Conservation (phyloP, 139 green algal genomes). For the Coelastrella sp. region DNA sequence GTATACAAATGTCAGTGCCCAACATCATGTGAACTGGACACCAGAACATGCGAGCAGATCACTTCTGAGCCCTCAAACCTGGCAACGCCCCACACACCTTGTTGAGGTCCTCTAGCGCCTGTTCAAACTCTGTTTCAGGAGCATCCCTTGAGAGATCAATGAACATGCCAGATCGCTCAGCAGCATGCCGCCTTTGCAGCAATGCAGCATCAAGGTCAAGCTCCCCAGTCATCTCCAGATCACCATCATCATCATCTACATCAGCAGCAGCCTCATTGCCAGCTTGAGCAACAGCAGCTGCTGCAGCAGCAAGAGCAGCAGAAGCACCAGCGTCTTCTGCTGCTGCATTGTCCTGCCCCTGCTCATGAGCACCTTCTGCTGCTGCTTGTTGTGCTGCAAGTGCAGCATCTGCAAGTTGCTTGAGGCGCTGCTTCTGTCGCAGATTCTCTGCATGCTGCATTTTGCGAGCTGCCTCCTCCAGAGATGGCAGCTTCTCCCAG, state of each 20-base stretch:
- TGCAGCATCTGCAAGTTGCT: not conserved
- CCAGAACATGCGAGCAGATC: not conserved
- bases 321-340: not conserved
- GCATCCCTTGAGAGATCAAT: conserved; percentile 53
- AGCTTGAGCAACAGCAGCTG: not conserved
- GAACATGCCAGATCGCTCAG: conserved; percentile 47
- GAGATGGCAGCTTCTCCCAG: conserved; percentile 2
- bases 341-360: not conserved
- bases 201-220: conserved; percentile 55
- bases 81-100: not conserved
- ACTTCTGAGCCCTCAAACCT: no score
- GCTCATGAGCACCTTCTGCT: not conserved
- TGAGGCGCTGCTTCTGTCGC: not conserved
- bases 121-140: not conserved
- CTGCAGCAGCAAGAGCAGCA: not conserved
- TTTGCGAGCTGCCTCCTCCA: not conserved
- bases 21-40: not conserved
- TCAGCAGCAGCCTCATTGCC: not conserved
- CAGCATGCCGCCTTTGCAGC: conserved; percentile 41
- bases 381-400: not conserved
- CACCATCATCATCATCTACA: conserved; percentile 51
- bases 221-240: conserved; percentile 52
- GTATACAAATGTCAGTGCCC: no score
- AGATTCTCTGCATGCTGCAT: not conserved
- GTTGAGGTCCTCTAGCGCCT: not conserved